Evolutionary conservation across 2,329 filamentous ascomycete species (phyloP).

Genomic region (Verticillium tricorpus): DNA sequence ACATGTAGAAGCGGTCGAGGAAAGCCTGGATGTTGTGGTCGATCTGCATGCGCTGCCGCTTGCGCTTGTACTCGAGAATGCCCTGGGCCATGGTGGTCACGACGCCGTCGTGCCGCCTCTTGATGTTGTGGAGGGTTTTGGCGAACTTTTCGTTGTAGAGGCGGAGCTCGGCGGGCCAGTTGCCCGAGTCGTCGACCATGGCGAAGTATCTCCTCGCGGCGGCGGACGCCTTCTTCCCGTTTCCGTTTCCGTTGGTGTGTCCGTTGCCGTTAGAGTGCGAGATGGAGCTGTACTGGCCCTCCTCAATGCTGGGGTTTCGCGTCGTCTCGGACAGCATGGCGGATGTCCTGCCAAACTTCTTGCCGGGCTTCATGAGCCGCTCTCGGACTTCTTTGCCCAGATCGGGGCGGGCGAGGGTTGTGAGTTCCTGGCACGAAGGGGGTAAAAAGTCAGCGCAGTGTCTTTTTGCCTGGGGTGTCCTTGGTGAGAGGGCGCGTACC

Average conservation of each 20-base stretch:
- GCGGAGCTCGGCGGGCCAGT: constrained; percentile 92
- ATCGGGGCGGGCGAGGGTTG: constrained; percentile 72
- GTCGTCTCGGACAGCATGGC: constrained; percentile 77
- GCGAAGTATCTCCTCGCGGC: constrained; percentile 77
- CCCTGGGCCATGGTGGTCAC: constrained; percentile 98
- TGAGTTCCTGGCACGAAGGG: constrained; percentile 69
- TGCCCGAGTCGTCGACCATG: constrained; percentile 78
- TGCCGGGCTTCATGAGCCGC: constrained; percentile 67
- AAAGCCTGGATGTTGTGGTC: constrained; percentile 97
- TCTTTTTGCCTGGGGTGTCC: not conserved
- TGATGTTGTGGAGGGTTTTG: constrained; percentile 86
- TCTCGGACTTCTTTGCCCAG: constrained; percentile 73
- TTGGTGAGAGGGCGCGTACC: constrained; percentile 48
- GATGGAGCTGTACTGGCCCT: constrained; percentile 67
- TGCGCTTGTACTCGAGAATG: constrained; percentile 96
- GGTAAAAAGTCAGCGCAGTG: constrained; percentile 5
- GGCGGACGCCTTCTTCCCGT: constrained; percentile 43
- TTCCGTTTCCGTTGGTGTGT: constrained; percentile 41
- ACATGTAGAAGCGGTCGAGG: constrained; percentile 99
- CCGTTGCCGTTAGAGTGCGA: constrained; percentile 34
- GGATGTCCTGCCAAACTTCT: constrained; percentile 49
- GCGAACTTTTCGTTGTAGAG: constrained; percentile 93
- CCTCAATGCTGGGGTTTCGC: constrained; percentile 81
- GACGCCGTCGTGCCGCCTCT: constrained; percentile 91
- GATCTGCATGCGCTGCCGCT: constrained; percentile 94